Conservation (phyloP, 768 basidiomycete species). For the Cyclocybe cylindracea region DNA sequence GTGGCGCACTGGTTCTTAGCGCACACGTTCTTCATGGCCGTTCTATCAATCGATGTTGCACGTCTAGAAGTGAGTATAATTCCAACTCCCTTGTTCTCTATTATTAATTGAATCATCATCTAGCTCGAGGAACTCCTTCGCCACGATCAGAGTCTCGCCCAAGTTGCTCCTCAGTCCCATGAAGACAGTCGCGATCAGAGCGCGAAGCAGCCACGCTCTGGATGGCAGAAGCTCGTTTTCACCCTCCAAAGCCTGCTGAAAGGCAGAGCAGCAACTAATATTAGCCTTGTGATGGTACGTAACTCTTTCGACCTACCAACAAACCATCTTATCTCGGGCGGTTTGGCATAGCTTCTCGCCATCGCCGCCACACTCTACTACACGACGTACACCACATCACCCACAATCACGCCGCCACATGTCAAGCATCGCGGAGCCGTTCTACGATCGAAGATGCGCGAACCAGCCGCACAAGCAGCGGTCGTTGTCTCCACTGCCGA, state of each 20-base stretch:
- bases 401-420: slow-evolving; percentile 25
- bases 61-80: slow-evolving; percentile 69
- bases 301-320: slow-evolving; percentile 6
- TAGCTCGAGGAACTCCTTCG: slow-evolving; percentile 85
- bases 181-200: slow-evolving; percentile 17
- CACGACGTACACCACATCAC: slow-evolving; percentile 57
- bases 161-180: slow-evolving; percentile 35
- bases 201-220: slow-evolving; percentile 42
- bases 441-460: slow-evolving; percentile 28
- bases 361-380: slow-evolving; percentile 77
- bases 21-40: slow-evolving; percentile 94
- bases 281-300: slow-evolving; percentile 77
- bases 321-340: slow-evolving; percentile 4
- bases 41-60: slow-evolving; percentile 94
- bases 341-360: slow-evolving; percentile 60
- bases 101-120: slow-evolving; percentile 9
- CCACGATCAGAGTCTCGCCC: slow-evolving; percentile 62
- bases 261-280: slow-evolving; percentile 73
- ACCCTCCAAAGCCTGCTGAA: slow-evolving; percentile 50
- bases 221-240: slow-evolving; percentile 43
- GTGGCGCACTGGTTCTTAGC: slow-evolving; percentile 98
- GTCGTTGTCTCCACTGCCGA: slow-evolving; percentile 50
- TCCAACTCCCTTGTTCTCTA: slow-evolving; percentile 1
- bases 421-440: slow-evolving; percentile 33
- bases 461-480: slow-evolving; percentile 11